Base-by-base conservation (phyloP, 1,139 yeast genomes). In the Spencermartinsiella ligniputridi region DNA sequence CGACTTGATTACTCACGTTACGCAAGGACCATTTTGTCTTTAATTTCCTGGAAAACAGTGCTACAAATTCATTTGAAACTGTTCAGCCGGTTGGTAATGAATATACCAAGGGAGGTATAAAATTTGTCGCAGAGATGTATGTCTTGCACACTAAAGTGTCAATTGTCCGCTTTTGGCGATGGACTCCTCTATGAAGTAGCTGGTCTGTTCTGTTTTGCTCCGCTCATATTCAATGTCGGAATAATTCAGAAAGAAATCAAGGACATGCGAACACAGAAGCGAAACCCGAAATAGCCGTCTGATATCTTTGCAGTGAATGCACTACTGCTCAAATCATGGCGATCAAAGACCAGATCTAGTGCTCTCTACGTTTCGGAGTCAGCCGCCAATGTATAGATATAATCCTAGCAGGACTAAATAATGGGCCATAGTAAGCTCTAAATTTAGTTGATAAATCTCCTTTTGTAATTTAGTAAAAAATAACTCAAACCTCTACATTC, bases 401-500 rank as follows among this genome's bases (percentile, higher is more conserved):
- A 47, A 11, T 49, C 49, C 27, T 47, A 47, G 37, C 45, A 47
- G 51, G 49, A 16, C 45, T 40, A 19, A 45, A 36, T 15, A 47
- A 40, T 5, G 46, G 35, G 4, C 51, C 51, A 22, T 37, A 46
- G 38, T 46, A 47, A 8, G 51, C 51, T 30, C 46, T 47, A n/a
- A n/a, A n/a, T n/a, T n/a, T n/a, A n/a, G n/a, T n/a, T n/a, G n/a
- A n/a, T n/a, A n/a, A n/a, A n/a, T n/a, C n/a, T n/a, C n/a, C n/a
- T n/a, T n/a, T n/a, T n/a, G n/a, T n/a, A n/a, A n/a, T n/a, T n/a
- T n/a, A n/a, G n/a, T n/a, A n/a, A n/a, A n/a, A n/a, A n/a, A n/a
- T n/a, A n/a, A n/a, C n/a, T n/a, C n/a, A n/a, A n/a, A n/a, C n/a
- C n/a, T n/a, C n/a, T n/a, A n/a, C n/a, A n/a, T n/a, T n/a, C n/a